Base-by-base conservation (phyloP, 2,329 filamentous ascomycete species). In the Ceratocystis cubensis region DNA sequence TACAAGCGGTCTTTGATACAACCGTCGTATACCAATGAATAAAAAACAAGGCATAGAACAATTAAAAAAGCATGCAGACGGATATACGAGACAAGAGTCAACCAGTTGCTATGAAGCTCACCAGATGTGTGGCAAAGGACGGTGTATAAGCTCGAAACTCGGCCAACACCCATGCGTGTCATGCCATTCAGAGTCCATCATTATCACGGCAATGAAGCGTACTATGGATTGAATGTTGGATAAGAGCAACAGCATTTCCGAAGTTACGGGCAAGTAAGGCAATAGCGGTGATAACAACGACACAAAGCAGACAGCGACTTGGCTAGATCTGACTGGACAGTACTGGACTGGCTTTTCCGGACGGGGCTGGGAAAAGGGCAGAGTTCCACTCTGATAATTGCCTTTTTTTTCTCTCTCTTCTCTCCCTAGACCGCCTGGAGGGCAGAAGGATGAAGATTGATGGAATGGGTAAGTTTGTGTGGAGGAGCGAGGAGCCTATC, bases 11-110 rank as follows among this genome's bases (percentile, higher is more conserved):
- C 30, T 45, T 8, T 59, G 50, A 63, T 50, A 64, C 37, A 28
- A 37, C 28, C 48, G 41, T 5, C 20, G 46, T 28, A 41, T 67
- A 53, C 48, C 28, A 50, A 67, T 61, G 53, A 67, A 67, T 56
- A 67, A 66, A 66, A 63, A 64, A 30, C 28, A 63, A 46, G 30
- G 41, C 30, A 63, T 48, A 48, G 50, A 50, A 50, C 41, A 63
- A 63, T 5, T 30, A 63, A 33, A 33, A 20, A 50, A 30, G 13
- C 46, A 30, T n/a, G 10, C 22, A 48, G 44, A 25, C 44, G 37
- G 37, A 50, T n/a, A 59, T 7, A 30, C 37, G 17, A 48, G 46
- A 20, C 8, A 15, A 28, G 10, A 13, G 10, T 1, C 7, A 7
- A 25, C 25, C 20, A 25, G 10, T 15, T 25, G 22, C 7, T 8